These are phyloP conservation scores for Xylariaceae sp. DNA, from an alignment of 2,329 filamentous ascomycete genomes.

Conservation along the genomic window DNA sequence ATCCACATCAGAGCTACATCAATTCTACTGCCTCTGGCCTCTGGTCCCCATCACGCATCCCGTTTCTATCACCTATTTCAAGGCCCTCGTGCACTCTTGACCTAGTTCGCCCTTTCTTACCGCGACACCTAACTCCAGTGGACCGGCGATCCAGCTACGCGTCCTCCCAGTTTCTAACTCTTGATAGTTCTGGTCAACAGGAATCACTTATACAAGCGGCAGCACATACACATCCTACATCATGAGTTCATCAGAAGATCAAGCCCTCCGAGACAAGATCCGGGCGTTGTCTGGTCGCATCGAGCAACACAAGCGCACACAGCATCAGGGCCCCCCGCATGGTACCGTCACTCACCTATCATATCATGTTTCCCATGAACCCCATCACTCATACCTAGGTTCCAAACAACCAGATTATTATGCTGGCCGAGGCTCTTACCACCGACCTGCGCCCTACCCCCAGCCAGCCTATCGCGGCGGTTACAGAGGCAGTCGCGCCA, in stretches of 20 bases:
- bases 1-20: no score
- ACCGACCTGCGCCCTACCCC: conserved; percentile 30
- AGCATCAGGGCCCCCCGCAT: conserved; percentile 45
- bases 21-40: no score
- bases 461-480: conserved; percentile 24
- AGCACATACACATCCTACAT: conserved; percentile 7
- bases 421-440: conserved; percentile 18
- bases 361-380: background rate
- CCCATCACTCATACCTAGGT: conserved; percentile 2
- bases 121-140: no score
- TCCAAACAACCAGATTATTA: conserved; percentile 17
- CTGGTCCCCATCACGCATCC: no score
- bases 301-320: conserved; percentile 68
- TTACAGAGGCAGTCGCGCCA: conserved; percentile 27
- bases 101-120: no score
- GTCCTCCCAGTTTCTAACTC: no score
- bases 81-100: no score
- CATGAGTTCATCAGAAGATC: conserved; percentile 41
- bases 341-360: conserved; percentile 13
- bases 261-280: conserved; percentile 54
- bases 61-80: no score
- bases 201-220: no score
- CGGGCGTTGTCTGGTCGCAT: conserved; percentile 65
- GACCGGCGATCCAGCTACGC: no score
- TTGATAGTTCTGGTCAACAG: no score